These are phyloP conservation scores for Cladosporium austrohemisphaericum DNA, from an alignment of 2,329 filamentous ascomycete genomes.

Conservation along the genomic window DNA sequence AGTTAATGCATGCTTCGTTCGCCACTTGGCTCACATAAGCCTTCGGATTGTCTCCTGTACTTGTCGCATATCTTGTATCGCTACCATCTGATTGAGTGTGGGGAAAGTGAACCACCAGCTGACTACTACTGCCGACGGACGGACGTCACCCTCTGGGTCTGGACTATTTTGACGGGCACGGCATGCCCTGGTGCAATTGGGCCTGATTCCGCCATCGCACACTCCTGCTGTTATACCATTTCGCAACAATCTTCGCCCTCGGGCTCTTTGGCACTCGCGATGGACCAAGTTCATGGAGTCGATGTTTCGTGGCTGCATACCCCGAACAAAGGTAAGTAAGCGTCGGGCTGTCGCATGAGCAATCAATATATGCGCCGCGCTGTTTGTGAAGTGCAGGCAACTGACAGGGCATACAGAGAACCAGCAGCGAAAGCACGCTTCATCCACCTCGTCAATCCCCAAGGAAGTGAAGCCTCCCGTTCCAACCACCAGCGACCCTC, in stretches of 20 bases:
- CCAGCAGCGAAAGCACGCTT: conserved; percentile 15
- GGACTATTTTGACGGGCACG: too few relatives aligned
- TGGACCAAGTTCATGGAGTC: conserved; percentile 78
- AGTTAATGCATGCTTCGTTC: too few relatives aligned
- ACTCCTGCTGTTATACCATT: not conserved
- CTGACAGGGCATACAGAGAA: conserved; percentile 21
- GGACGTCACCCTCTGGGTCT: too few relatives aligned
- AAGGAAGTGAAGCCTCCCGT: conserved; percentile 15
- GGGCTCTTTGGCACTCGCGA: too few relatives aligned
- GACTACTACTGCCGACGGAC: too few relatives aligned
- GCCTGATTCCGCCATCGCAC: not conserved
- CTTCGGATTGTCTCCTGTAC: too few relatives aligned
- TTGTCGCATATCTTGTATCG: too few relatives aligned
- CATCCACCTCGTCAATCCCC: not conserved
- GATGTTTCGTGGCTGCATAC: conserved; percentile 92
- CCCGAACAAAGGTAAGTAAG: conserved; percentile 68
- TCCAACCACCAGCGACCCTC: conserved; percentile 14
- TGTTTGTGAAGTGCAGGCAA: conserved; percentile 14
- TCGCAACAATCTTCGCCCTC: too few relatives aligned
- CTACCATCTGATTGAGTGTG: too few relatives aligned
- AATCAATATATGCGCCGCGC: conserved; percentile 19
- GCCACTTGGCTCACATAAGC: too few relatives aligned
- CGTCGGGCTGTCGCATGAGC: conserved; percentile 9
- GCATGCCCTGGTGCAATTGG: not conserved
- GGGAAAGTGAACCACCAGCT: too few relatives aligned